Evolutionary conservation across 2,329 filamentous ascomycete genomes (phyloP).

Genomic region (Trichoderma sp.): DNA sequence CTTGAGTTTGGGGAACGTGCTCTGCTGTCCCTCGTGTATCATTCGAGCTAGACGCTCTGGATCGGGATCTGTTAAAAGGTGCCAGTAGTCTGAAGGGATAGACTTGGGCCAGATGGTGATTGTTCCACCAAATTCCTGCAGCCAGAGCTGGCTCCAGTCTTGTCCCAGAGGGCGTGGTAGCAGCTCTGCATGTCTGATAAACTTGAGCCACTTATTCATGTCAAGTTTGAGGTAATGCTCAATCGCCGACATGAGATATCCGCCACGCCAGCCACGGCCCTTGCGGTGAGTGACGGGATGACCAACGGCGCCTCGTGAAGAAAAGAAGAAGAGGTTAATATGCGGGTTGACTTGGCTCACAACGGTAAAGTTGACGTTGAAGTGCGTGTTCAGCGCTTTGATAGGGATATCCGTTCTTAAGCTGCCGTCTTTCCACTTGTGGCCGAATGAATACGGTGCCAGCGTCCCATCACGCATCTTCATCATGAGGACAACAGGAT

Average conservation of each 20-base stretch:
- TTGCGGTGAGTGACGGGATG: constrained; percentile 91
- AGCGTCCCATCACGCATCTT: constrained; percentile 77
- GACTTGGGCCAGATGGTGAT: constrained; percentile 96
- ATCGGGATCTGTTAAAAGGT: constrained; percentile 84
- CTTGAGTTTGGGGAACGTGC: constrained; percentile 85
- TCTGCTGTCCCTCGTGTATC: constrained; percentile 88
- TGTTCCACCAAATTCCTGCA: constrained; percentile 91
- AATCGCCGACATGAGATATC: constrained; percentile 86
- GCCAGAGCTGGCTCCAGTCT: constrained; percentile 96
- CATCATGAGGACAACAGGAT: constrained; percentile 91
- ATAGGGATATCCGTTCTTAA: constrained; percentile 93
- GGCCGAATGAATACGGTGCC: constrained; percentile 90
- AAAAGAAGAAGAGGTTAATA: constrained; percentile 99
- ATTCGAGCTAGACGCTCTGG: constrained; percentile 76
- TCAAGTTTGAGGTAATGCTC: constrained; percentile 97
- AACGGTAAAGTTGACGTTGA: constrained; percentile 98
- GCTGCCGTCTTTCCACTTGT: constrained; percentile 99
- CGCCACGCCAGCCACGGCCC: constrained; percentile 92
- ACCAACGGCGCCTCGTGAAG: constrained; percentile 85
- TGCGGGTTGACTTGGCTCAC: constrained; percentile 90
- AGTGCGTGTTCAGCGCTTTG: constrained; percentile 90
- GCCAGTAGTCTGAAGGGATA: constrained; percentile 74
- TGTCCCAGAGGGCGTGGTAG: constrained; percentile 87
- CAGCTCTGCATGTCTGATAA: constrained; percentile 87
- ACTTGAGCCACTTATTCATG: constrained; percentile 95